These are phyloP conservation scores for Candida silvicultrix DNA, from an alignment of 805 yeast species.

Conservation along the genomic window DNA sequence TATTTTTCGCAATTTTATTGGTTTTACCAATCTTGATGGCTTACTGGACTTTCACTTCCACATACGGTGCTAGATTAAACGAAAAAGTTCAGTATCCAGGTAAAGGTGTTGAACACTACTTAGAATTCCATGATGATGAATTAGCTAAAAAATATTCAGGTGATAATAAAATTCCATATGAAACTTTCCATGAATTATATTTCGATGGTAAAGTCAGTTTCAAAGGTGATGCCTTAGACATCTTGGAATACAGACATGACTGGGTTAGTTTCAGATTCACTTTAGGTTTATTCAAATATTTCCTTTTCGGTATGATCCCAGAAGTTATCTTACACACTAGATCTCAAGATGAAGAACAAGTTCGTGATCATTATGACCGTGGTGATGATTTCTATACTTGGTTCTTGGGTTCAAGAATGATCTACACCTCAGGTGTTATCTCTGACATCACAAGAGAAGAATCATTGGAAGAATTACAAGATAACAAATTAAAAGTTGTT, in stretches of 20 bases:
- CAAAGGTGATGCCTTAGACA: conserved; percentile 82
- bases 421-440: conserved; percentile 84
- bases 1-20: conserved; percentile 48
- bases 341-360: conserved; percentile 95
- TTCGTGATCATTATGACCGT: conserved; percentile 91
- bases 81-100: conserved; percentile 73
- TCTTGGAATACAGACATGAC: conserved; percentile 83
- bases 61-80: conserved; percentile 75
- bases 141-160: conserved; percentile 67
- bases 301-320: conserved; percentile 83
- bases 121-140: conserved; percentile 74
- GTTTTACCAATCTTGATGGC: conserved; percentile 71
- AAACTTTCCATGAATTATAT: conserved; percentile 84
- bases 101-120: conserved; percentile 70
- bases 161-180: conserved; percentile 77
- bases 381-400: conserved; percentile 94
- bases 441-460: conserved; percentile 66
- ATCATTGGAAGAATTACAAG: conserved; percentile 76
- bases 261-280: conserved; percentile 86
- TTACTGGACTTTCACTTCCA: conserved; percentile 75
- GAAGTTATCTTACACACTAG: conserved; percentile 89
- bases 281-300: conserved; percentile 65
- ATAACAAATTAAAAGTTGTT: conserved; percentile 80
- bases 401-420: conserved; percentile 93
- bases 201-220: conserved; percentile 79